Conservation (phyloP, 192 early-diverging fungal species). For the Oehlia diaphana region DNA sequence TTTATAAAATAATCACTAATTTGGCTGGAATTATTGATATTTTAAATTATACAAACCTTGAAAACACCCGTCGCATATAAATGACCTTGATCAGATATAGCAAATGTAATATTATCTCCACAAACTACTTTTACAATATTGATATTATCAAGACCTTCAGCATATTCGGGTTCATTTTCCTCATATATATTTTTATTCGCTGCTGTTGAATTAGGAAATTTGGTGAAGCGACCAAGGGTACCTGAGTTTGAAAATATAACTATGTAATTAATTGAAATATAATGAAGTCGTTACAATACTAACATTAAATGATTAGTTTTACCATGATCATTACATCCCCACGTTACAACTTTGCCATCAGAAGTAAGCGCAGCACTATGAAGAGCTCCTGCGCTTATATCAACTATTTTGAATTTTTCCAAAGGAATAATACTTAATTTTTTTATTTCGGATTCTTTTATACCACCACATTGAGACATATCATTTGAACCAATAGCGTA, state of each 20-base stretch:
- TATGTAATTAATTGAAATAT: too few relatives aligned
- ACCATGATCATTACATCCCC: conserved; percentile 8
- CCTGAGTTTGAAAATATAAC: too few relatives aligned
- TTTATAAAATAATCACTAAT: not conserved
- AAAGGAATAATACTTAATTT: not conserved
- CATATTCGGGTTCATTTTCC: conserved; percentile 65
- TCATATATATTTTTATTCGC: conserved; percentile 35
- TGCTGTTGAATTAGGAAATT: not conserved
- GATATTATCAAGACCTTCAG: conserved; percentile 73
- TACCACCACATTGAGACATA: too few relatives aligned
- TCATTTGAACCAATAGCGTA: too few relatives aligned
- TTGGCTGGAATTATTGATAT: too few relatives aligned
- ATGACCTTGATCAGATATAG: conserved; percentile 70
- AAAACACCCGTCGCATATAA: conserved; percentile 91
- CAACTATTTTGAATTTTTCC: not conserved
- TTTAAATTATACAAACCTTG: conserved; percentile 36
- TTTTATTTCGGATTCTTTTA: too few relatives aligned
- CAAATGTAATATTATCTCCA: conserved; percentile 81
- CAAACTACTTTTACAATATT: conserved; percentile 75
- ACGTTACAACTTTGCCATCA: conserved; percentile 8
- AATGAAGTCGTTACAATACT: too few relatives aligned
- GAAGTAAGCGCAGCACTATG: conserved; percentile 6
- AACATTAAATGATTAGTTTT: not conserved
- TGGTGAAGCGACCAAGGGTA: conserved; percentile 56
- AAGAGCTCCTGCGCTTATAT: conserved; percentile 5